Conservation (phyloP, 306 rosid species). For the Vigna radiata region DNA sequence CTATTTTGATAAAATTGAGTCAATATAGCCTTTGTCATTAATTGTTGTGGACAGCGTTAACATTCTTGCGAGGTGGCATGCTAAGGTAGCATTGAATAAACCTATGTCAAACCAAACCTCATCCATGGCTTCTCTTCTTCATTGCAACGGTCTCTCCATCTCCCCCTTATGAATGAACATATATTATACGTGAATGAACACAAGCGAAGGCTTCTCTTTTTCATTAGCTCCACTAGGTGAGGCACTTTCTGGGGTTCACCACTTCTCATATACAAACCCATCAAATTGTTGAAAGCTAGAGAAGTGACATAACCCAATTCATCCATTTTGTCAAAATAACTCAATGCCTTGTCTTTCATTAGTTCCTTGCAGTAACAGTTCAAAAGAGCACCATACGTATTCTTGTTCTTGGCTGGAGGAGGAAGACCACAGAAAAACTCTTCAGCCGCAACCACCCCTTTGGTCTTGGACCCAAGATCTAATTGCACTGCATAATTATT, state of each 20-base stretch:
- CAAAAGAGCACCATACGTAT: constrained; percentile 74
- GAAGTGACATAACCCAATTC: constrained; percentile 52
- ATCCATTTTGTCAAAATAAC: constrained; percentile 59
- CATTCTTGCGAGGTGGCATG: too few relatives aligned
- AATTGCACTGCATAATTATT: constrained; percentile 64
- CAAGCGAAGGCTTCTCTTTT: constrained; percentile 59
- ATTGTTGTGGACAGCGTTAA: too few relatives aligned
- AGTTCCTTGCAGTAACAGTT: constrained; percentile 72
- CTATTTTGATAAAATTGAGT: too few relatives aligned
- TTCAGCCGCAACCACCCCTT: constrained; percentile 41
- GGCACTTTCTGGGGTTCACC: constrained; percentile 66
- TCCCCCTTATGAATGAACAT: constrained; percentile 19
- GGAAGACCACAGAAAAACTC: constrained; percentile 33
- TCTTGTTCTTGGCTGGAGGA: constrained; percentile 55
- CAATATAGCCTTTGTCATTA: too few relatives aligned
- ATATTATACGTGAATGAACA: constrained; percentile 53
- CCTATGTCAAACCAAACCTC: too few relatives aligned
- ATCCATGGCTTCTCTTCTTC: too few relatives aligned
- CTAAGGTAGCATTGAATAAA: too few relatives aligned
- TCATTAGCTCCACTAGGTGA: constrained; percentile 58
- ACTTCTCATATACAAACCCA: constrained; percentile 69
- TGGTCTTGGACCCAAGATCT: constrained; percentile 70
- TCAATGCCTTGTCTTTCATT: constrained; percentile 69
- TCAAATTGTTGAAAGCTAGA: constrained; percentile 66
- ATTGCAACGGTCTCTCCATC: too few relatives aligned